Evolutionary conservation across 2,329 filamentous ascomycete genomes (phyloP).

Genomic region (Fusarium liriodendri): DNA sequence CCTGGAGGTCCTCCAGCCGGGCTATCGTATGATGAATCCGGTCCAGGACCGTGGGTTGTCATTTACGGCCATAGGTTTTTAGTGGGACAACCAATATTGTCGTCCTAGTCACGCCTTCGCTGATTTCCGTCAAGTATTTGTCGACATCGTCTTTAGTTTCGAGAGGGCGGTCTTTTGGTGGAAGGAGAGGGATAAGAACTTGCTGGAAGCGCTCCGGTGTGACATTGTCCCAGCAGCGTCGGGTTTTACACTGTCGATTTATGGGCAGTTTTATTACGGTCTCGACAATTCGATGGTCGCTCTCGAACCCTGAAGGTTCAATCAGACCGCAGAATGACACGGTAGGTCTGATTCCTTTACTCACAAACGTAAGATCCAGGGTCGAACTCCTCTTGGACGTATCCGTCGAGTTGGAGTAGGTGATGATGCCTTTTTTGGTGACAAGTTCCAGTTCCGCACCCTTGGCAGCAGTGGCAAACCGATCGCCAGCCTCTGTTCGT

Average conservation of each 20-base stretch:
- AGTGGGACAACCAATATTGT: not conserved
- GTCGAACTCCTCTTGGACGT: not conserved
- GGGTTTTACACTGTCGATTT: not conserved
- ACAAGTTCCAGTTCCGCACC: not conserved
- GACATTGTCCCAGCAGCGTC: not conserved
- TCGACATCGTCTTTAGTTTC: not conserved
- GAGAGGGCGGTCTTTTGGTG: not conserved
- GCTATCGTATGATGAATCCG: not conserved
- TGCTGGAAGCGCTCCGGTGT: not conserved
- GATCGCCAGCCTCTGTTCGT: not conserved
- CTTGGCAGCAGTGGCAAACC: not conserved
- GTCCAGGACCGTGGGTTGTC: not conserved
- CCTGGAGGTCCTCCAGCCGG: not conserved
- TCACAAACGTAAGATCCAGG: slow-evolving; percentile 4
- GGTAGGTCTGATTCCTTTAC: not conserved
- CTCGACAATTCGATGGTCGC: slow-evolving; percentile 3
- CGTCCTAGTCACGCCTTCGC: not conserved
- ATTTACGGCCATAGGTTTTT: not conserved
- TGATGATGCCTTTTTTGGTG: not conserved
- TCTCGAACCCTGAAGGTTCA: not conserved
- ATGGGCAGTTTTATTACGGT: not conserved
- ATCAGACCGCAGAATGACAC: not conserved
- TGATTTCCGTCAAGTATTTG: not conserved
- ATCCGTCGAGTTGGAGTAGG: slow-evolving; percentile 6
- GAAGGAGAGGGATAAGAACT: not conserved